Evolutionary conservation across 306 rosid species (phyloP).

Genomic region (Bauhinia variegata): DNA sequence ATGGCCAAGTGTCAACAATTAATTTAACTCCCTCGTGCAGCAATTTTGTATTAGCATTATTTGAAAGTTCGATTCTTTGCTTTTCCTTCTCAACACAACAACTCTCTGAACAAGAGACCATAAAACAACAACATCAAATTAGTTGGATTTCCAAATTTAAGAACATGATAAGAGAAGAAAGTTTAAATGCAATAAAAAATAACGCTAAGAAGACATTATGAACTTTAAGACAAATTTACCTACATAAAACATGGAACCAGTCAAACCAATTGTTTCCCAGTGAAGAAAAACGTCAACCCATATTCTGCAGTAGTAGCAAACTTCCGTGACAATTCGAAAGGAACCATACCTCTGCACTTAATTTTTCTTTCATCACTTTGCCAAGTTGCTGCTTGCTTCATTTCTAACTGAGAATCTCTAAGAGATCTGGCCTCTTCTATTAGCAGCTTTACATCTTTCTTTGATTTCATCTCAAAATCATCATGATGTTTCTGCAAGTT

Average conservation of each 20-base stretch:
- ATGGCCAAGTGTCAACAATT: conserved; percentile 66
- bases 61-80: conserved; percentile 60
- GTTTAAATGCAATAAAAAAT: background rate
- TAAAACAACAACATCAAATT: conserved; percentile 32
- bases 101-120: conserved; percentile 54
- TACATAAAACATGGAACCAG: background rate
- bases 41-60: conserved; percentile 64
- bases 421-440: conserved; percentile 88
- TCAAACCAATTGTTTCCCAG: conserved; percentile 25
- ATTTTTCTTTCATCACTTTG: conserved; percentile 70
- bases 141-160: conserved; percentile 21
- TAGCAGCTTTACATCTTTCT: conserved; percentile 79
- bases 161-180: conserved; percentile 13
- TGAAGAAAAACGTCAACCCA: conserved; percentile 19
- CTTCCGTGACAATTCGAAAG: conserved; percentile 32
- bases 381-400: conserved; percentile 85
- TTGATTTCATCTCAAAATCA: conserved; percentile 78
- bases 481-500: conserved; percentile 68
- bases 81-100: conserved; percentile 76
- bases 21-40: conserved; percentile 86
- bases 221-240: background rate
- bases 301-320: conserved; percentile 27
- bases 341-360: conserved; percentile 75
- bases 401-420: conserved; percentile 69
- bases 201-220: background rate